Evolutionary conservation across 768 basidiomycete species (phyloP).

Genomic region (Cystobasidium tubakii): DNA sequence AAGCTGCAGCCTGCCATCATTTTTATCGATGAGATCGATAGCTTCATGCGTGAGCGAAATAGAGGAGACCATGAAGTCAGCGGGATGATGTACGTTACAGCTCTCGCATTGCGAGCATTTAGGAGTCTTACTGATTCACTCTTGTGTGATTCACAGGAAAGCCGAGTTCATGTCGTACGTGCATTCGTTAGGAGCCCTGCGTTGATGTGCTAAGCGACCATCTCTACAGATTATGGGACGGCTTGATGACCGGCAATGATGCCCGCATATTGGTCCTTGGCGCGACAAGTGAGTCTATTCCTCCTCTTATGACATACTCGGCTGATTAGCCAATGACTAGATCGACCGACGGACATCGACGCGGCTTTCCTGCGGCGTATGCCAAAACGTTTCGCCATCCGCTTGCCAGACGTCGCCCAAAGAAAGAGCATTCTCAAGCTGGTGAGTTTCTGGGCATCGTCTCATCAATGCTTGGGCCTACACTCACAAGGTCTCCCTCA

Average conservation of each 20-base stretch:
- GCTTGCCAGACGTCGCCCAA: slow-evolving; percentile 70
- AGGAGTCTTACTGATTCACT: too few species aligned
- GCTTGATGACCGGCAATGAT: slow-evolving; percentile 63
- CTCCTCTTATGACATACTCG: neutral
- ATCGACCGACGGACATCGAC: slow-evolving; percentile 87
- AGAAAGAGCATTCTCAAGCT: slow-evolving; percentile 75
- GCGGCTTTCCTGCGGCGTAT: slow-evolving; percentile 79
- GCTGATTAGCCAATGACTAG: slow-evolving; percentile 47
- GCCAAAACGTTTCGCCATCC: slow-evolving; percentile 89
- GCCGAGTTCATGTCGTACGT: slow-evolving; percentile 52
- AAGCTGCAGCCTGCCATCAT: slow-evolving; percentile 94
- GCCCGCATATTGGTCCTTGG: slow-evolving; percentile 57
- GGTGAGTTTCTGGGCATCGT: slow-evolving; percentile 52
- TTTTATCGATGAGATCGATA: slow-evolving; percentile 98
- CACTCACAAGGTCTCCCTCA: too few species aligned
- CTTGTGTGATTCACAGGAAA: slow-evolving; percentile 35
- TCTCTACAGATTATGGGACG: slow-evolving; percentile 67
- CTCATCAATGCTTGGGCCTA: too few species aligned
- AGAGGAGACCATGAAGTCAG: slow-evolving; percentile 93
- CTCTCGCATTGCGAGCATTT: too few species aligned
- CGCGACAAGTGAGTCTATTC: slow-evolving; percentile 60
- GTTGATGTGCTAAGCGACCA: neutral
- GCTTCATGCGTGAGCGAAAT: slow-evolving; percentile 79
- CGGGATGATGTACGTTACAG: slow-evolving; percentile 62
- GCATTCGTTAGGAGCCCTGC: slow-evolving; percentile 18